Evolutionary conservation across 1,139 yeast species (phyloP), one percentile per base, ranked within the genome.

Genomic region (Diutina neorugosa): DNA sequence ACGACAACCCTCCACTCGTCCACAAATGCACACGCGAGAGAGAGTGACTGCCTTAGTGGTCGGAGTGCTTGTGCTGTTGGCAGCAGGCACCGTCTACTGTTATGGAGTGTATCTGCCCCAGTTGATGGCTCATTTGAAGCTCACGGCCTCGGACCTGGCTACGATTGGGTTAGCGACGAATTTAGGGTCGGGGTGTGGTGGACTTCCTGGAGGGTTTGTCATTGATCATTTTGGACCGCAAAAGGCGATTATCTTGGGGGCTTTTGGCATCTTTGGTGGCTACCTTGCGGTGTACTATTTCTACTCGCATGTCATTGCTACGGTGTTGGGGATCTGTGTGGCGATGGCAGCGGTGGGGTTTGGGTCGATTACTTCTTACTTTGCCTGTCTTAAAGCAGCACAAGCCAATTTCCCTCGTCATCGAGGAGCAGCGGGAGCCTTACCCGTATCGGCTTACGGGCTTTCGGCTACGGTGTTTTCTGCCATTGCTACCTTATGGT

Each of bases 101-200:
- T 86, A 81, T 62, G 86, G 91, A 1, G 80, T 81, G 14, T 86
- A 81, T 62, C 81, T 88, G 2, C 91, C 91, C 1, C 90, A 85
- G 62, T 67, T 85, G 57, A 74, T 83, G 40, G 69, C 72, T 44
- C 69, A 73, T 57, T 78, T 85, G 42, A 77, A 81, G 0, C 70
- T 85, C 40, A 76, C 84, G 0, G 76, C 85, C 0, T 70, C 80
- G 0, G 80, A 80, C 57, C 78, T 89, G 7, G 86, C 89, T 2
- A 75, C 78, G 18, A 71, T 86, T 4, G 79, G 91, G 0, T 67
- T 84, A 44, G 80, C 86, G 0, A 68, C 82, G 20, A 81, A 77
- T 53, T 62, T 84, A 12, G 93, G 93, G 1, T 72, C 84, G 1
- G 81, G 87, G 0, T 60, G 82, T 4, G 84, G 89, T 18, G 93